Base-by-base conservation (phyloP, 495 filamentous ascomycete genomes). In the Neurospora tetraspora region DNA sequence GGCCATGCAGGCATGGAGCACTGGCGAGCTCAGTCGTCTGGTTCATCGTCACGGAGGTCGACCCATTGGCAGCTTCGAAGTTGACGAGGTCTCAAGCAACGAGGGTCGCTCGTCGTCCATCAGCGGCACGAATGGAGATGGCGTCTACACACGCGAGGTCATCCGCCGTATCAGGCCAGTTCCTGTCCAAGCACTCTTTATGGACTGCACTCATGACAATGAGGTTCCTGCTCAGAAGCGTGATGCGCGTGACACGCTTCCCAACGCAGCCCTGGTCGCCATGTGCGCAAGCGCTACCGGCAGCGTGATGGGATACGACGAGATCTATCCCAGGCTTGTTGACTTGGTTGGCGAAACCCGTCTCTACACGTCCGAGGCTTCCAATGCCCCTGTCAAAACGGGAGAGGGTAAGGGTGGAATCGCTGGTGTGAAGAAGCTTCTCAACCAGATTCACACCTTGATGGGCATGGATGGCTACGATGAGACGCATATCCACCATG, bases 201-300 rank as follows among this genome's bases (percentile, higher is more conserved):
- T 97, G 93, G 96, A 99, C 78, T 99, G 96, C 80, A 99, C 96
- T 2, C 96, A 99, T 80, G 96, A 99, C 82, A 99, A 99, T 77
- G 96, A 98, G 81, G 89, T 93, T 9, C 96, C 96, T 8, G 92
- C 95, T 1, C 96, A 99, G 81, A 98, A 98, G 82, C 89, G 96
- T 31, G 95, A 97, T 79, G 95, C 93, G 31, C 88, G 93, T 70
- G 96, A 99, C 78, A 98, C 96, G 0, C 85, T 99, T 18, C 93
- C 96, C n/a, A 98, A 96, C 77, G 93, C 94, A 45, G 96, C 96
- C 20, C 86, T 99, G 12, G 94, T 98, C 27, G 89, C 89, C 70
- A 97, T 99, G 94, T 99, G 96, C 81, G 89, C 94, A 34, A 97
- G 92, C 74, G 93, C 94, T 1, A 93, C 91, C 38, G 96, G 96